These are phyloP conservation scores for Angophora floribunda DNA, from an alignment of 345 rosid species.

Conservation along the genomic window DNA sequence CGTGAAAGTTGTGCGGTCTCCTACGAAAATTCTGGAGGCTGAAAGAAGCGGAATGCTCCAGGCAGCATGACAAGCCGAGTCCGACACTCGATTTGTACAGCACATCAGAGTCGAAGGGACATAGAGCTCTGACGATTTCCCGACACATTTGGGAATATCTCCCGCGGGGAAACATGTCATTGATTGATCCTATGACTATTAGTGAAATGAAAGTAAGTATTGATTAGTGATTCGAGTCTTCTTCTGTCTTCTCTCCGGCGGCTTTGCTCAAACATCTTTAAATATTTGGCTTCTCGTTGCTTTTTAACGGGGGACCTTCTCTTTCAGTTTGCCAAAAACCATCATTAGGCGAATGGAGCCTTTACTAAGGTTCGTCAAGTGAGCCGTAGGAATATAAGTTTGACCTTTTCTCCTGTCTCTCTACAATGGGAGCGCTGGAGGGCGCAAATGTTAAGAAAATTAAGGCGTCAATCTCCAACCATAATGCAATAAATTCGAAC, in stretches of 20 bases:
- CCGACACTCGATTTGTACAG: background rate
- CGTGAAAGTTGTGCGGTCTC: slow-evolving; percentile 57
- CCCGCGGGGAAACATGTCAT: background rate
- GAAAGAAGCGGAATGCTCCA: slow-evolving; percentile 37
- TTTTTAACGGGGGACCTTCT: background rate
- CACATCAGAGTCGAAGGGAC: background rate
- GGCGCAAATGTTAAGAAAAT: background rate
- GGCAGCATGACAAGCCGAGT: slow-evolving; percentile 25
- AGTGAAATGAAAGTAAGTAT: background rate
- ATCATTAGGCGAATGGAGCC: background rate
- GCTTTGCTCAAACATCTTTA: background rate
- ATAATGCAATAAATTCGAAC: no score
- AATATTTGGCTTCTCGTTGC: background rate
- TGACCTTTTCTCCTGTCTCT: background rate
- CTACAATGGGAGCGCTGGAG: background rate
- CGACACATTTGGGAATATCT: background rate
- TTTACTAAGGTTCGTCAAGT: background rate
- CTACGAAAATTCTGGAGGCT: slow-evolving; percentile 6
- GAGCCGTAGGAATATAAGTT: background rate
- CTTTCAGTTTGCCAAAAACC: background rate
- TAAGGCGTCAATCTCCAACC: no score
- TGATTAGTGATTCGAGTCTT: background rate
- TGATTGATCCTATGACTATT: background rate
- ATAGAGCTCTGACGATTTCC: background rate
- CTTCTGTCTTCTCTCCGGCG: background rate